These are phyloP conservation scores for Saprolegnia diclina DNA, from an alignment of 352 stramenopile species.

Conservation along the genomic window DNA sequence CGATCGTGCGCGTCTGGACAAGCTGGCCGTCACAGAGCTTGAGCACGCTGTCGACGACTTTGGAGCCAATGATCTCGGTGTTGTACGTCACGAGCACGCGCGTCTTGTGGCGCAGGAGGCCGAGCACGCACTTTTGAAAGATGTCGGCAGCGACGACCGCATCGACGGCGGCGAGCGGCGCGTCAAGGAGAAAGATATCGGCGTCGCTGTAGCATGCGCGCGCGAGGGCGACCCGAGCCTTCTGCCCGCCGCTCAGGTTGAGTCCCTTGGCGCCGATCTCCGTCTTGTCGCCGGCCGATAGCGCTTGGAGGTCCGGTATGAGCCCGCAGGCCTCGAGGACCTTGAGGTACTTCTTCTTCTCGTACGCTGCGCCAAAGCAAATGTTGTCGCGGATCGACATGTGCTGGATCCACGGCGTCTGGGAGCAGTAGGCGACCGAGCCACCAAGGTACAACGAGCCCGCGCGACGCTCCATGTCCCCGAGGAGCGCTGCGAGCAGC, in stretches of 20 bases:
- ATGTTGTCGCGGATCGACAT: constrained; percentile 51
- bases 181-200: constrained; percentile 87
- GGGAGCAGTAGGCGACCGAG: constrained; percentile 80
- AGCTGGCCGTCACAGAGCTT: constrained; percentile 9
- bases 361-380: constrained; percentile 42
- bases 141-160: constrained; percentile 54
- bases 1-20: constrained; percentile 1
- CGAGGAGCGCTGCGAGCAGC: constrained; percentile 90
- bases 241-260: constrained; percentile 87
- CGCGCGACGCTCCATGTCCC: constrained; percentile 88
- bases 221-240: constrained; percentile 63
- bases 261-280: constrained; percentile 94
- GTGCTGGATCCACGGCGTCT: constrained; percentile 91
- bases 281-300: constrained; percentile 84
- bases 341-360: constrained; percentile 38
- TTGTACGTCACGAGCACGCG: constrained; percentile 49
- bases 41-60: constrained; percentile 37
- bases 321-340: constrained; percentile 77
- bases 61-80: constrained; percentile 41
- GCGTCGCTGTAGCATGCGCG: constrained; percentile 59
- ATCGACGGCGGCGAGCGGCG: constrained; percentile 86
- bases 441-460: constrained; percentile 54
- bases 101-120: constrained; percentile 49
- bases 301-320: constrained; percentile 73
- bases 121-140: constrained; percentile 48